Conservation (phyloP, 2,329 filamentous ascomycete species). For the Ophiostoma piceae region DNA sequence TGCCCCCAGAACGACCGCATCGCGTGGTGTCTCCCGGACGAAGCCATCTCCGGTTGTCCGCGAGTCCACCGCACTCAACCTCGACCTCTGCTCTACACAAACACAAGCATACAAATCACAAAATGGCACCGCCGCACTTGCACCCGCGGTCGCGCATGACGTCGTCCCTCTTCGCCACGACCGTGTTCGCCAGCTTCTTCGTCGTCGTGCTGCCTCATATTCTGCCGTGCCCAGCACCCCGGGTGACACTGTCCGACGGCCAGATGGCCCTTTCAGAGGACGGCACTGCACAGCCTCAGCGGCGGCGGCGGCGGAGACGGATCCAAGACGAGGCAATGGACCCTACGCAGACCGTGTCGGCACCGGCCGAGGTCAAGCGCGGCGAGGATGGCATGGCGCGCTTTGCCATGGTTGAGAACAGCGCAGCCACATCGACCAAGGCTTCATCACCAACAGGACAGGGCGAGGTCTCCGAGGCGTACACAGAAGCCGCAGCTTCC, state of each 20-base stretch:
- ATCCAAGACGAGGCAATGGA: conserved; percentile 13
- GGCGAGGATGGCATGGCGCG: conserved; percentile 45
- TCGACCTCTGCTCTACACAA: background rate
- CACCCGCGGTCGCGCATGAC: conserved; percentile 93
- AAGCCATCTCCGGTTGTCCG: background rate
- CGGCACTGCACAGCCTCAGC: conserved; percentile 33
- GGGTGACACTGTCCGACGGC: conserved; percentile 69
- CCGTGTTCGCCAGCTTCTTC: conserved; percentile 80
- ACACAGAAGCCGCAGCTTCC: conserved; percentile 27
- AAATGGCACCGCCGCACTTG: conserved; percentile 63
- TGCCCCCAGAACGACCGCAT: background rate
- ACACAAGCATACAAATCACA: no score
- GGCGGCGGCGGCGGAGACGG: conserved; percentile 40
- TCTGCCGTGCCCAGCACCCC: conserved; percentile 82
- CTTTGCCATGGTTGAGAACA: conserved; percentile 38
- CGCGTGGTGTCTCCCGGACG: background rate
- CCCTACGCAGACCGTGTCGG: background rate
- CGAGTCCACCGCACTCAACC: background rate
- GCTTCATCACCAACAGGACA: background rate
- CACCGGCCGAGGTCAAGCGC: conserved; percentile 35
- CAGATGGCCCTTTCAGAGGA: conserved; percentile 44
- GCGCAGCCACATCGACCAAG: background rate
- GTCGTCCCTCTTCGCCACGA: conserved; percentile 91
- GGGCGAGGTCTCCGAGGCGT: background rate
- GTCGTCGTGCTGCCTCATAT: conserved; percentile 88